phyloP scores from a whole-genome alignment of 169 alveolate species.

The Cyclospora cayetanensis region DNA sequence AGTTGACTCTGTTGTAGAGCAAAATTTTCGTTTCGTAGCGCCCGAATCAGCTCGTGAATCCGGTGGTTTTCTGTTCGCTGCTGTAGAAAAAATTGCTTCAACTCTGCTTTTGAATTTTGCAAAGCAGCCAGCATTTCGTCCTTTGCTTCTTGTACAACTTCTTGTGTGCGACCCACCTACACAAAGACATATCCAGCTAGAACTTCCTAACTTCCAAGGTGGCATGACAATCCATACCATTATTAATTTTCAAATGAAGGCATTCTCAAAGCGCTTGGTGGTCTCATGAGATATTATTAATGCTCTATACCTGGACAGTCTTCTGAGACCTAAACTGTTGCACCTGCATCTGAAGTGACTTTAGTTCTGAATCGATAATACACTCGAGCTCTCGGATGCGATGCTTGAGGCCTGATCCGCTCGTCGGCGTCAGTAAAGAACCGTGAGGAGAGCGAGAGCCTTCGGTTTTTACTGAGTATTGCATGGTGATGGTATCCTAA shows the following conservation, averaged over 20 bases:
- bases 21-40: slow-evolving; percentile 71
- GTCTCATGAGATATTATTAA: no score
- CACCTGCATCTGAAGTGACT: slow-evolving; percentile 63
- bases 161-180: slow-evolving; percentile 54
- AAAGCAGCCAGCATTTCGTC: slow-evolving; percentile 63
- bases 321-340: slow-evolving; percentile 66
- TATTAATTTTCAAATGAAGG: no score
- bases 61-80: slow-evolving; percentile 71
- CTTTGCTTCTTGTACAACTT: slow-evolving; percentile 66
- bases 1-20: slow-evolving; percentile 71
- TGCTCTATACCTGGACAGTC: slow-evolving; percentile 69
- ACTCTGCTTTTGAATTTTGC: slow-evolving; percentile 61
- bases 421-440: slow-evolving; percentile 71
- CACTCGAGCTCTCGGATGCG: slow-evolving; percentile 72
- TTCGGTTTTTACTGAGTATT: no score
- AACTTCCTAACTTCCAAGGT: neutral
- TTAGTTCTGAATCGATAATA: slow-evolving; percentile 69
- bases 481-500: no score
- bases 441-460: slow-evolving; percentile 4
- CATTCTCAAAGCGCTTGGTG: no score
- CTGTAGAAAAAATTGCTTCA: slow-evolving; percentile 69
- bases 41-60: slow-evolving; percentile 66
- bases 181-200: neutral
- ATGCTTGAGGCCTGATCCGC: slow-evolving; percentile 73
- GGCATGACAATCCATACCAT: no score